Evolutionary conservation across 805 yeast species (phyloP).

Genomic region (Kurtzmaniella cleridarum): DNA sequence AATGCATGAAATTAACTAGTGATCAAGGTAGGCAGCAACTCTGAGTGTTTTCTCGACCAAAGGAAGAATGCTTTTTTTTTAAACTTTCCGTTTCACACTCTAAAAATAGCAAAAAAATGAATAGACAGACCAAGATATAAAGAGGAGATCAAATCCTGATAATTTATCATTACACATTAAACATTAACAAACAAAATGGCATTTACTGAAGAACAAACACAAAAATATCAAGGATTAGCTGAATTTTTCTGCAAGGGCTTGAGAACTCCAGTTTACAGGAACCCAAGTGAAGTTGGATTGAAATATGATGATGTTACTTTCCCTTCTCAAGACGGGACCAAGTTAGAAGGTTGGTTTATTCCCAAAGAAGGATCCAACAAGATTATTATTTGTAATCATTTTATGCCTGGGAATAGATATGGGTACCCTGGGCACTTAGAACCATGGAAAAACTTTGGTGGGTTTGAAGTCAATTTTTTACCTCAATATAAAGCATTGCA

Average conservation of each 20-base stretch:
- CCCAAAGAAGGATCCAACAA: conserved; percentile 2
- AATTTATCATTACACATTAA: too few relatives aligned
- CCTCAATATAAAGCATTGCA: conserved; percentile 3
- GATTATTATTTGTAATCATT: conserved; percentile 4
- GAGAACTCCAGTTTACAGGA: conserved; percentile 2
- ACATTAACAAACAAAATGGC: too few relatives aligned
- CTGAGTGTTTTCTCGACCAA: too few relatives aligned
- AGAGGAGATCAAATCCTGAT: too few relatives aligned
- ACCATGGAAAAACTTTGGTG: not conserved
- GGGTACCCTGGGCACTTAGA: conserved; percentile 4
- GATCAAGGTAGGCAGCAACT: too few relatives aligned
- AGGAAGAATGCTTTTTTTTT: too few relatives aligned
- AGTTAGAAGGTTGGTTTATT: conserved; percentile 6
- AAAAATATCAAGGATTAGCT: too few relatives aligned
- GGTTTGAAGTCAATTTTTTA: conserved; percentile 4
- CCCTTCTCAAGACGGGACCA: conserved; percentile 4
- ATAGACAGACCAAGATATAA: too few relatives aligned
- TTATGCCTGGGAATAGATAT: conserved; percentile 6
- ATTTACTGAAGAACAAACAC: too few relatives aligned
- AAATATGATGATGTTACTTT: conserved; percentile 2
- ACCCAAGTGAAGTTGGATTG: conserved; percentile 3
- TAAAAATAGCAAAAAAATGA: too few relatives aligned
- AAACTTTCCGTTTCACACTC: too few relatives aligned
- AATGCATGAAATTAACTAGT: too few relatives aligned
- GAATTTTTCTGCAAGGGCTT: not conserved